Evolutionary conservation across 2,329 filamentous ascomycete genomes (phyloP), one percentile per base, ranked within the genome.

Genomic region (Cladosporium sp.): DNA sequence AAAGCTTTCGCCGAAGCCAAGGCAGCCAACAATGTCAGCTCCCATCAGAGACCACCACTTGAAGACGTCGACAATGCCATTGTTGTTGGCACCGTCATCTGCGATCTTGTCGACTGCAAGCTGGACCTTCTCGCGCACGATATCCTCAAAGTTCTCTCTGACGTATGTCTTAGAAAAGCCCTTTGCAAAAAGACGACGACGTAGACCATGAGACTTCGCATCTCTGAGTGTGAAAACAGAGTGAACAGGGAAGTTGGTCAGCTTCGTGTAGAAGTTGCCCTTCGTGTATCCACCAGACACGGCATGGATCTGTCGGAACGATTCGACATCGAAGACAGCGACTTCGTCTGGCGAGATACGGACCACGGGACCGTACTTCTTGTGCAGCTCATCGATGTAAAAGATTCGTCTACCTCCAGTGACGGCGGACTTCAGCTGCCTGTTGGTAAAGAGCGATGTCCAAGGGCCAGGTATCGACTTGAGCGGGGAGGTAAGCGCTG

Each of bases 271-370:
- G 25, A 82, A 79, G 30, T 82, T 79, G 68, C 77, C 76, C 26
- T 63, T 63, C 3, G 49, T 56, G 49, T 63, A 63, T 25, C 60
- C 60, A 14, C 48, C 49, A 32, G 49, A 43, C 2, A 63, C 60
- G 36, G 60, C 60, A 51, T 63, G 60, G 16, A 63, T 63, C n/a
- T 63, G 60, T 8, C 60, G 49, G 78, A 82, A 85, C 1, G 74
- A 74, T 5, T 73, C 63, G 11, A 74, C 67, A 32, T 77, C 73
- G 43, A 73, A 77, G 67, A 80, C 84, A 1, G 80, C 79, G 4
- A 84, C 76, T 69, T 84, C 81, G 58, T 79, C 76, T 0, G 83
- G 83, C 0, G 78, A 79, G 8, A 84, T 76, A 3, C 83, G 81
- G 1, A 85, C 81, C 1, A 77, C 79, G 0, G 79, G 72, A 11